Base-by-base conservation (phyloP, 805 yeast genomes). In the Candida saitoana region DNA sequence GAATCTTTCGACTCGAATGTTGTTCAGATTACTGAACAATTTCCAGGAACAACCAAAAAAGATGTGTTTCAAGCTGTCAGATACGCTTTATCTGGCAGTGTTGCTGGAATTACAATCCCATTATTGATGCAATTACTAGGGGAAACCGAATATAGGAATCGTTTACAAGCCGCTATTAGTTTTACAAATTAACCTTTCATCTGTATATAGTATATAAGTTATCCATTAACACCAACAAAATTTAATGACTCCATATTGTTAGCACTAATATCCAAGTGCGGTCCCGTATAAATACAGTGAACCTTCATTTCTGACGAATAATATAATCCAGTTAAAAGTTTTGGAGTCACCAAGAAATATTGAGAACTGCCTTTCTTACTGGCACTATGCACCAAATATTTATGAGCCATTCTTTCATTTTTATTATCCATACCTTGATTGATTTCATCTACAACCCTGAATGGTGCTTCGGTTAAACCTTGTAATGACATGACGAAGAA, bases 391-490 rank as follows among this genome's bases (percentile, higher is more conserved):
- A 91, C 96, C 74, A 93, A 81, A 47, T 87, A 78, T 47, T 78
- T 76, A 58, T 91, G 96, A 2, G 93, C 90, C 65, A 79, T 73
- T 47, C 90, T 77, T 62, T 93, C 99, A 56, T 93, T 93, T 46
- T 78, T 78, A 9, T 95, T 85, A 65, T 93, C 99, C 98, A 93
- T 90, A 50, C 99, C 99, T 66, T 93, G 99, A 59, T 93, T 93
- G 48, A 93, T 95, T 69, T 93, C 99, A 64, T 93, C 99, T 5
- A 93, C 96, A 2, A 91, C 90, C 56, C 98, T 72, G 56, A 93
- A 88, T 7, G 99, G 98, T 0, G 96, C 87, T 20, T 76, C 75
- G 0, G 97, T 82, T 43, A 85, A 72, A 8, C 89, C 91, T 65
- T 93, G 99, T 48, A 93, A 69, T 1, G 98, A 82, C 72, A 93